Base-by-base conservation (phyloP, 768 basidiomycete species). In the Leccinum sublutescens region DNA sequence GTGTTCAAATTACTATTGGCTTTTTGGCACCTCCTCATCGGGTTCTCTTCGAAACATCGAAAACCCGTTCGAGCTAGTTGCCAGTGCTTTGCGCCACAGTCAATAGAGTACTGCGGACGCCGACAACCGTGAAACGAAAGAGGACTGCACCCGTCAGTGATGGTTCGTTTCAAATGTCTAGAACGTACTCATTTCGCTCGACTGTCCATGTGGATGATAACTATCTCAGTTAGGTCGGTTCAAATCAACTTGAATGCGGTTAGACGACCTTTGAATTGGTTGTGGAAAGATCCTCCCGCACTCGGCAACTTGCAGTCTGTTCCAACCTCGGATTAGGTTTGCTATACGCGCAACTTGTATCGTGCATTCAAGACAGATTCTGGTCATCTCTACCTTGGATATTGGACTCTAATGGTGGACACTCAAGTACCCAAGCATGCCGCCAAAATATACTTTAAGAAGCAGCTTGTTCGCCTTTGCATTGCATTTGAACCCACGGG, bases 131-230 rank as follows among this genome's bases (percentile, higher is more conserved):
- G 19, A 47, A 47, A 47, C 45, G 19, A 21, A 19, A 45, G 38
- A 40, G 38, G 12, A 27, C 50, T 17, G 57, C 55, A 33, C 54
- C 27, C 40, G 36, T 53, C 47, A 38, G 50, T n/a, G 38, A 10
- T 40, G 17, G 17, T n/a, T 27, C 50, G 62, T 64, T 64, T 64
- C 63, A 50, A 55, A 29, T 19, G 38, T 31, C 27, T 50, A 49
- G 60, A 34, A 49, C 40, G 10, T n/a, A 33, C 40, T 4, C n/a
- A 33, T 52, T 51, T 19, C 33, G n/a, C 17, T 52, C 29, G 12
- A n/a, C 5, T 21, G 50, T 25, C 62, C 62, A 59, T 53, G 56
- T 58, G 52, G 38, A 50, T n/a, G 21, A 33, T 14, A 36, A 40
- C 25, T 25, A 45, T 57, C 23, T 40, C 9, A 29, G 29, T 40